These are phyloP conservation scores for Ascomycota sp. DNA, from an alignment of 2,329 filamentous ascomycete species.

Conservation along the genomic window DNA sequence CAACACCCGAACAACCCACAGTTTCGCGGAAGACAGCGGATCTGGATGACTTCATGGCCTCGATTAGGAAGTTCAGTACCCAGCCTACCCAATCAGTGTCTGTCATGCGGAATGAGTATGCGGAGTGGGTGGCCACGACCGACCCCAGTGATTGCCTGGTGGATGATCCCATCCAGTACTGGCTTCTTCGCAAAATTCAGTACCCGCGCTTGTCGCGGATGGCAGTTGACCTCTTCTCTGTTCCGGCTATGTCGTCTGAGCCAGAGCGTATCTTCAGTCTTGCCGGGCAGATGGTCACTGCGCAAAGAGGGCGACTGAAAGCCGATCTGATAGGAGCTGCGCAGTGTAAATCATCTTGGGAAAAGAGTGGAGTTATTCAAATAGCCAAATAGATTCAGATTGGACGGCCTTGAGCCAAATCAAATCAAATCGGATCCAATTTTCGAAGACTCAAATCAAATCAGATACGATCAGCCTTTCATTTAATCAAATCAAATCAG, in stretches of 20 bases:
- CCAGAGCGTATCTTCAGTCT: slow-evolving; percentile 33
- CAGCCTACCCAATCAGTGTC: neutral
- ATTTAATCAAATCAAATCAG: neutral
- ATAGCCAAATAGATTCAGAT: neutral
- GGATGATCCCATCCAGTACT: too few species aligned
- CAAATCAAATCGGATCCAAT: neutral
- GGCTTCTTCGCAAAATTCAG: too few species aligned
- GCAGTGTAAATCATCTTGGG: too few species aligned
- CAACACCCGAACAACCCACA: neutral
- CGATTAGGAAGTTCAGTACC: neutral
- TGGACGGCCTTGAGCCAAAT: neutral
- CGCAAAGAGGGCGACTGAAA: slow-evolving; percentile 25
- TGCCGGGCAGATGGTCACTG: slow-evolving; percentile 27
- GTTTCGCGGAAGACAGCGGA: neutral
- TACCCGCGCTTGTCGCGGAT: too few species aligned
- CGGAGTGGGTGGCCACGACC: slow-evolving; percentile 1
- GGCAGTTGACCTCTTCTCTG: slow-evolving; percentile 36
- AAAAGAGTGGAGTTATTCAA: neutral
- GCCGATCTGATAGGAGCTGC: neutral
- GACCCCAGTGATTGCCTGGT: slow-evolving; percentile 2
- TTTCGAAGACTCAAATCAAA: neutral
- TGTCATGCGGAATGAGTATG: slow-evolving; percentile 1
- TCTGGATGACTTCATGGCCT: neutral
- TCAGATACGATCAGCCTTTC: neutral
- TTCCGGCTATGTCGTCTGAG: slow-evolving; percentile 31